Conservation (phyloP, 1,284 basidiomycete species). For the Tilletia indica region DNA sequence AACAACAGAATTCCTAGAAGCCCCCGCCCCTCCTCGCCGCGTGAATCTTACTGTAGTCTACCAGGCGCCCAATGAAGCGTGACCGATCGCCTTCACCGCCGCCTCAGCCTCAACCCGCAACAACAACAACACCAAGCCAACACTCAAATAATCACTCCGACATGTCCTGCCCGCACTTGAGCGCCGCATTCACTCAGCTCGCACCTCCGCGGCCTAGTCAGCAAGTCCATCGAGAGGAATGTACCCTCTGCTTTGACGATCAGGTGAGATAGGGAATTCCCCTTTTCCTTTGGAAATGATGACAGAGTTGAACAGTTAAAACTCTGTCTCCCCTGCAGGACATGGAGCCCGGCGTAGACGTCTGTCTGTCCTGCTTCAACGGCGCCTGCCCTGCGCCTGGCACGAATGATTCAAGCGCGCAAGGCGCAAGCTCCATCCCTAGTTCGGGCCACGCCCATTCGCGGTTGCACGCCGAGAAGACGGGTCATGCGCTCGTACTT, state of each 20-base stretch:
- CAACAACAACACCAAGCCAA: not conserved
- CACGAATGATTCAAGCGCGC: not conserved
- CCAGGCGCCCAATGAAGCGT: not conserved
- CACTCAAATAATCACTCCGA: slow-evolving; percentile 6
- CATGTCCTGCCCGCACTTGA: slow-evolving; percentile 46
- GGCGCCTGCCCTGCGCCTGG: slow-evolving; percentile 60
- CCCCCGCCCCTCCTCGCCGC: too few relatives aligned
- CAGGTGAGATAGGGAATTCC: slow-evolving; percentile 63
- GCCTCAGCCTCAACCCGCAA: not conserved
- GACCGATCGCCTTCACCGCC: slow-evolving; percentile 11
- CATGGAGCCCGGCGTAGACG: slow-evolving; percentile 73
- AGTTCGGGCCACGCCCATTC: slow-evolving; percentile 41
- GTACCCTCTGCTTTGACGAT: slow-evolving; percentile 92
- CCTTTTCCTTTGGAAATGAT: slow-evolving; percentile 19
- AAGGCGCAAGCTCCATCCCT: slow-evolving; percentile 27
- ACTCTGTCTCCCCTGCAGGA: slow-evolving; percentile 61
- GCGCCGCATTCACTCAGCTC: slow-evolving; percentile 34
- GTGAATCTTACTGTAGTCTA: too few relatives aligned
- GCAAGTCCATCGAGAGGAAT: slow-evolving; percentile 75
- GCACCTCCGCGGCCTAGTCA: slow-evolving; percentile 39
- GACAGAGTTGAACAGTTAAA: not conserved
- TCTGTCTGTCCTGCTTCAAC: slow-evolving; percentile 91
- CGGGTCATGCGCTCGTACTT: slow-evolving; percentile 73
- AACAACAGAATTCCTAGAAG: not conserved
- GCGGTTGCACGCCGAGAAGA: slow-evolving; percentile 53